A percentile compares a stretch with the other conserved stretches of the same genome.
Conservation (phyloP, 2,329 filamentous ascomycete genomes). For the Pseudocercospora crystallina region DNA sequence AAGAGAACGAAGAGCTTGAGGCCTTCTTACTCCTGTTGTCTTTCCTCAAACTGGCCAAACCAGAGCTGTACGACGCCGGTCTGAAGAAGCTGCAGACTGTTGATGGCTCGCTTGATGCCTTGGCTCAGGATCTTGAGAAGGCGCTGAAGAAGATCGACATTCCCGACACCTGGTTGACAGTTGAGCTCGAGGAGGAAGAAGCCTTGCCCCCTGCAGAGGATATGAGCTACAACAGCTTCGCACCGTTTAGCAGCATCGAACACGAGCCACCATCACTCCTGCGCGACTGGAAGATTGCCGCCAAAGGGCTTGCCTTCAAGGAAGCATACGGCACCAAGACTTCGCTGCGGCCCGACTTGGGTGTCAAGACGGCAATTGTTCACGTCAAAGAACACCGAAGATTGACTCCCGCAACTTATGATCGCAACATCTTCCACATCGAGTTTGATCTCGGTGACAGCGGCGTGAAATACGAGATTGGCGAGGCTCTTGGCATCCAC, state of each 20-base stretch:
- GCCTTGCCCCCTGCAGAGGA: conserved; percentile 59
- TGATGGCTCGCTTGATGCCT: conserved; percentile 61
- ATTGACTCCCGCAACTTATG: conserved; percentile 82
- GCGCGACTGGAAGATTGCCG: conserved; percentile 76
- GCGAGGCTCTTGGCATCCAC: conserved; percentile 94
- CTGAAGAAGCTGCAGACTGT: conserved; percentile 67
- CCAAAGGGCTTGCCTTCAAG: conserved; percentile 88
- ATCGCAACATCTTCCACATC: conserved; percentile 99
- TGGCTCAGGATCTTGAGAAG: conserved; percentile 61
- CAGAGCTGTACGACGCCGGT: conserved; percentile 62
- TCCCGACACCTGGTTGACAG: conserved; percentile 75
- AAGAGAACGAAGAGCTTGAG: conserved; percentile 61
- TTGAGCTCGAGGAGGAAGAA: conserved; percentile 59
- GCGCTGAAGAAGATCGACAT: conserved; percentile 72
- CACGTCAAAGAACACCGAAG: conserved; percentile 94
- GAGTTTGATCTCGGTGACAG: conserved; percentile 94
- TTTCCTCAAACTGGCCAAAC: conserved; percentile 75
- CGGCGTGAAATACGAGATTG: conserved; percentile 93
- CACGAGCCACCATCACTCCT: conserved; percentile 65
- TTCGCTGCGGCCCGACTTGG: conserved; percentile 77
- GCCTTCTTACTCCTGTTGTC: conserved; percentile 73
- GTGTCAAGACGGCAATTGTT: conserved; percentile 82
- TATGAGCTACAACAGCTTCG: conserved; percentile 78
- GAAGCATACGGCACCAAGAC: conserved; percentile 80
- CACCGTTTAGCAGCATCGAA: conserved; percentile 74